Evolutionary conservation across 164 flowering plant genomes (phyloP), one percentile per base, ranked within the genome.

Genomic region (Paratinospora sagittata): DNA sequence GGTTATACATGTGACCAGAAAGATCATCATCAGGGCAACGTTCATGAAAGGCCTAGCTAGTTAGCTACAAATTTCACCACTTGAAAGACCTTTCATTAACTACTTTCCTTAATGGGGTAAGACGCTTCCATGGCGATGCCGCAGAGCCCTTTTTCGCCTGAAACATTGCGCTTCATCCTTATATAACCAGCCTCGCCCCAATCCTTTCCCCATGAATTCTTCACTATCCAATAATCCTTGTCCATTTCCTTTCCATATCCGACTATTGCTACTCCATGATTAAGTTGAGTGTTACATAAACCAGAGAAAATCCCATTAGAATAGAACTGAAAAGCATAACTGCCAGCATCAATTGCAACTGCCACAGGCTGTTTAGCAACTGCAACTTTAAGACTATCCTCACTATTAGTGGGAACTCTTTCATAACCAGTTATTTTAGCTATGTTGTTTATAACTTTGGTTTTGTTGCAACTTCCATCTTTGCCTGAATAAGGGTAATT

Each of bases 191-290:
- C 13, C 17, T 72, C 75, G 26, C 75, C 75, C 70, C 75, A 66
- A 11, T 26, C 65, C 57, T 24, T 27, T 6, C 75, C 75, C 75
- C 75, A 67, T 3, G 75, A 73, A 27, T 73, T 73, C 65, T 67
- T 73, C 19, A 73, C 75, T 4, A 73, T 73, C 66, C 70, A 72
- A 55, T 66, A 58, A 2, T 27, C 43, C 7, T 27, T 3, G 6
- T 39, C 34, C 17, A 16, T 19, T 1, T 26, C 57, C 55, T 26
- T 43, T 12, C 70, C 75, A 30, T 73, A 73, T 3, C 75, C 75
- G 17, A 73, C 75, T 27, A 67, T 10, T 23, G 75, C 47, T 26
- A 73, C 75, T 57, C 70, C 70, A 27, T 73, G 75, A 47, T 45
- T 67, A 11, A 73, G 23, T 14, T 60, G 8, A 26, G 13, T 30